Conservation (phyloP, 768 basidiomycete genomes). For the Boletus barrowsii region DNA sequence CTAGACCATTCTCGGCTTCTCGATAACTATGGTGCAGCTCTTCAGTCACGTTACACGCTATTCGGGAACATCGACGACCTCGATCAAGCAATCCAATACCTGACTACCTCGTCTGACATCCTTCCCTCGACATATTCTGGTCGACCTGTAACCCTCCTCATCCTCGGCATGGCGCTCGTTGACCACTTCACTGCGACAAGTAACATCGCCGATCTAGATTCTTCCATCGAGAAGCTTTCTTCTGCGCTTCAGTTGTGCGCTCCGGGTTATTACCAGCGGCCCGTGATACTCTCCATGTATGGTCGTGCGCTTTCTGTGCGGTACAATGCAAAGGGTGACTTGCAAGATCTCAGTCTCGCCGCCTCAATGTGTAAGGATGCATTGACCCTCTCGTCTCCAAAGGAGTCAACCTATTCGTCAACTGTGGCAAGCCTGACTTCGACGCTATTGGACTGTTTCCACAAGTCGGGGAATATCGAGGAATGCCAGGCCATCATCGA, state of each 20-base stretch:
- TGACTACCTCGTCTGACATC: slow-evolving; percentile 17
- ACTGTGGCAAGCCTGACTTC: slow-evolving; percentile 1
- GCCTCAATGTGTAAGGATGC: slow-evolving; percentile 17
- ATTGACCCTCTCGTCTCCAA: slow-evolving; percentile 5
- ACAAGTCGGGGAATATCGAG: slow-evolving; percentile 4
- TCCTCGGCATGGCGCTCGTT: slow-evolving; percentile 8
- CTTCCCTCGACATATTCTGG: slow-evolving; percentile 4
- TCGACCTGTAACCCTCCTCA: slow-evolving; percentile 11
- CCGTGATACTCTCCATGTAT: slow-evolving; percentile 10
- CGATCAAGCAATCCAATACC: slow-evolving; percentile 20
- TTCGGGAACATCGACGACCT: slow-evolving; percentile 20
- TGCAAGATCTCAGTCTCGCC: slow-evolving; percentile 14
- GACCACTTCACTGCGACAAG: slow-evolving; percentile 10
- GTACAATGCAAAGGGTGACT: slow-evolving; percentile 13
- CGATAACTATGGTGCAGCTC: slow-evolving; percentile 17
- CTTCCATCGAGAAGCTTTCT: slow-evolving; percentile 12
- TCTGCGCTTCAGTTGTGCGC: slow-evolving; percentile 14
- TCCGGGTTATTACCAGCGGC: slow-evolving; percentile 3
- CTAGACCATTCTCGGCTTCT: slow-evolving; percentile 18
- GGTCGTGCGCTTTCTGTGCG: slow-evolving; percentile 12
- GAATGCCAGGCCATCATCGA: slow-evolving; percentile 20
- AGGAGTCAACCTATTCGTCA: not conserved
- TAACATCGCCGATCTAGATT: slow-evolving; percentile 12
- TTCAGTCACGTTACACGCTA: slow-evolving; percentile 14
- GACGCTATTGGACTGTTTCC: slow-evolving; percentile 8